phyloP scores from a whole-genome alignment of 2,329 filamentous ascomycete species.

The Peltaster fructicola region DNA sequence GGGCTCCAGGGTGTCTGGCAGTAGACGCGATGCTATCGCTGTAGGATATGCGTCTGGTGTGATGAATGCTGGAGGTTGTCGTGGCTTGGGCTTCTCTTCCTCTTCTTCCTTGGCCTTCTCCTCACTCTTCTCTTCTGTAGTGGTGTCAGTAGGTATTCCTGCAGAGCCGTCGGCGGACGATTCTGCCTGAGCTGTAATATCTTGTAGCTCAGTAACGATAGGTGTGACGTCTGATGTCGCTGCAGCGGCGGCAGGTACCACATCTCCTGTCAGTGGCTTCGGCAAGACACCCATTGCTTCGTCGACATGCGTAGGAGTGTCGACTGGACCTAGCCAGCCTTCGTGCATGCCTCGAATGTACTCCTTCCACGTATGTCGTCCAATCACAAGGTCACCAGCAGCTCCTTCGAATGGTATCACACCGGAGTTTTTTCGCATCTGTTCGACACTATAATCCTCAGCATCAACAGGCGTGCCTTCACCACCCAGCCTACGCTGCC shows the following conservation, averaged over 20 bases:
- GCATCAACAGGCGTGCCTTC: constrained; percentile 28
- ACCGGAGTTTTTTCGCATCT: constrained; percentile 46
- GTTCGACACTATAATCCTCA: constrained; percentile 39
- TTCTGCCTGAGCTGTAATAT: constrained; percentile 3
- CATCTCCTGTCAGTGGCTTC: constrained; percentile 9
- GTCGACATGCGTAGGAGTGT: constrained; percentile 40
- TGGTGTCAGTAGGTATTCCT: constrained; percentile 14
- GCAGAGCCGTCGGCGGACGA: constrained; percentile 4
- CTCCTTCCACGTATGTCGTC: constrained; percentile 91
- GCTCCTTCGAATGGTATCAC: constrained; percentile 56
- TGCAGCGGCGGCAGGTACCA: constrained; percentile 1
- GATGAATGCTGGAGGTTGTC: constrained; percentile 58
- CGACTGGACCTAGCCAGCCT: constrained; percentile 80
- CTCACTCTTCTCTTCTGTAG: constrained; percentile 14
- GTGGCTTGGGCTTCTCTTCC: constrained; percentile 30
- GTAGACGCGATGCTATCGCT: constrained; percentile 43
- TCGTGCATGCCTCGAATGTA: constrained; percentile 87
- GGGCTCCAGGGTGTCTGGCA: constrained; percentile 57
- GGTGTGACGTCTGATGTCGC: constrained; percentile 6
- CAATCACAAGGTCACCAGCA: constrained; percentile 73
- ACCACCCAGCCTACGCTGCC: constrained; percentile 40
- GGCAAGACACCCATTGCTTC: too few species aligned
- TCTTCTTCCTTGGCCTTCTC: constrained; percentile 22
- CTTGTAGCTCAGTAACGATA: constrained; percentile 10
- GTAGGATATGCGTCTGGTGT: constrained; percentile 51